A percentile compares a stretch with the other conserved stretches of the same genome.
phyloP scores from a whole-genome alignment of 345 rosid species.

The Cardamine occulta region DNA sequence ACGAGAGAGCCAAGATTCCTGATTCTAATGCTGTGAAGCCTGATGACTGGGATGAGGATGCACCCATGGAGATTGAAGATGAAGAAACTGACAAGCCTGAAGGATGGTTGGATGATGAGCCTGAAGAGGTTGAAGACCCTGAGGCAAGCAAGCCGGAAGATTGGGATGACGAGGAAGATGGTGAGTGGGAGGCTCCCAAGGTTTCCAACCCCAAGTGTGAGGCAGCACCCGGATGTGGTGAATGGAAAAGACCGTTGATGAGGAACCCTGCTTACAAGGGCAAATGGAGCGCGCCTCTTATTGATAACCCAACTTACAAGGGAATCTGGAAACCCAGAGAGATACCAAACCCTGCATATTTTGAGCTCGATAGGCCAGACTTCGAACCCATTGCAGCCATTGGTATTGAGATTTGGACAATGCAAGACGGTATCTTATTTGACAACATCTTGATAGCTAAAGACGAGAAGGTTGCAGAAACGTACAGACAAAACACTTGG shows the following conservation, averaged over 20 bases:
- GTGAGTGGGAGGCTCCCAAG: conserved; percentile 86
- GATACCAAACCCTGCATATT: conserved; percentile 73
- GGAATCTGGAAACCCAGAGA: conserved; percentile 86
- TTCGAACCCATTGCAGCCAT: conserved; percentile 80
- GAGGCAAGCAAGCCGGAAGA: conserved; percentile 84
- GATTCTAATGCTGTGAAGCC: conserved; percentile 76
- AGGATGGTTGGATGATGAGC: conserved; percentile 87
- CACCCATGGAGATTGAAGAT: conserved; percentile 79
- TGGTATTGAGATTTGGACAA: conserved; percentile 92
- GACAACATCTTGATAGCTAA: conserved; percentile 71
- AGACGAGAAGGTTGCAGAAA: conserved; percentile 63
- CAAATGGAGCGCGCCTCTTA: conserved; percentile 72
- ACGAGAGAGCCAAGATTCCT: conserved; percentile 75
- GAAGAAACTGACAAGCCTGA: conserved; percentile 75
- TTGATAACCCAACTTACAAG: conserved; percentile 79
- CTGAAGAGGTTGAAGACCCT: conserved; percentile 82
- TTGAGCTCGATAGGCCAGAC: conserved; percentile 71
- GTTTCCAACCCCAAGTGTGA: conserved; percentile 73
- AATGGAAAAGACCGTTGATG: conserved; percentile 78
- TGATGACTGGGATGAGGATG: conserved; percentile 89
- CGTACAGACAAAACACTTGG: conserved; percentile 53
- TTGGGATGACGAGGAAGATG: conserved; percentile 94
- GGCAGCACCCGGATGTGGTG: conserved; percentile 76
- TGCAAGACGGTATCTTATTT: conserved; percentile 85
- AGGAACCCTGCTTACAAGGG: conserved; percentile 82